Base-by-base conservation (phyloP, 1,284 basidiomycete genomes). In the Melanopsichium pennsylvanicum region DNA sequence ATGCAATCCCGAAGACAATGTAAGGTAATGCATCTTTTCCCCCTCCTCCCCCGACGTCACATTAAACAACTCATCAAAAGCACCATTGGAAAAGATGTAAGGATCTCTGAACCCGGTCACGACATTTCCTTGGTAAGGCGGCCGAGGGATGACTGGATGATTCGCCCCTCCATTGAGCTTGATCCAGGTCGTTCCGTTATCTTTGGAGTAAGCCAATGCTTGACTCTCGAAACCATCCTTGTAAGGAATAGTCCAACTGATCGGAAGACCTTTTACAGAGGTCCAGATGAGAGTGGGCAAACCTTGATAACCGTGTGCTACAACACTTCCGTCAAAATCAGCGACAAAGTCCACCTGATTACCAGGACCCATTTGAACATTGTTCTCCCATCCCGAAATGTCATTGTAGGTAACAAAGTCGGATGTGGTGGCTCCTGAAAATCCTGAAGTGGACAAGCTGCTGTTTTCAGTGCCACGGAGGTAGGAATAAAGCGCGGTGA, bases 91-190 rank as follows among this genome's bases (percentile, higher is more conserved):
- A 39, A 67, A 52, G 37, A 67, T 43, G 34, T 36, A 67, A 0
- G 63, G 63, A 31, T 67, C 63, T 13, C 63, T 25, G 38, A 67
- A 67, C 0, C 63, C 63, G 2, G 63, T 67, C 2, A 67, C 63
- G 3, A 55, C 47, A 12, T 47, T 39, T 1, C 52, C 63, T 11
- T 11, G 16, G 47, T 56, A 60, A 0, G 63, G 63, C 8, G 63
- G 63, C 3, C 52, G 39, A 4, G 52, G 47, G 16, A 63, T 63
- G 31, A 63, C 52, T 5, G 60, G 52, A 1, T 33, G 27, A 15
- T 63, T 56, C 12, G 46, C 52, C 6, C 60, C 60, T 18, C 42
- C 52, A 23, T 60, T 33, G 22, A 61, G 44, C 34, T 68, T 68
- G 8, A 33, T 68, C 63, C 63, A 68, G 2, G 46, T 68, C 18